Conservation (phyloP, 371 early-diverging fungal genomes). For the Mucor piriformis region DNA sequence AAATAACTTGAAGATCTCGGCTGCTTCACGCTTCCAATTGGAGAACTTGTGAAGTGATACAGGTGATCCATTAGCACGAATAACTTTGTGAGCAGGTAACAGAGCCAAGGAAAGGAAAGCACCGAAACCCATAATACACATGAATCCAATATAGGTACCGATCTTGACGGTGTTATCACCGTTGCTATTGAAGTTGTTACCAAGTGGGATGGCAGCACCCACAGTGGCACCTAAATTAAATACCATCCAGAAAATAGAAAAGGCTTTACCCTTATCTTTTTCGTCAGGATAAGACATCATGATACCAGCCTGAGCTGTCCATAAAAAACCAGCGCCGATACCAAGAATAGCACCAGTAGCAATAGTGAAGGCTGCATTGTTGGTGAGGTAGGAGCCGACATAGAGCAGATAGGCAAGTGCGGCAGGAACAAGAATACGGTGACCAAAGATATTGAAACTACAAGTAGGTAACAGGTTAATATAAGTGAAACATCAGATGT, state of each 20-base stretch:
- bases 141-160: conserved; percentile 69
- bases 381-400: conserved; percentile 58
- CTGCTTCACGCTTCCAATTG: conserved; percentile 54
- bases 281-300: conserved; percentile 83
- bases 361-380: conserved; percentile 50
- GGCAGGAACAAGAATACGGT: conserved; percentile 56
- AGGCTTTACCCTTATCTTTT: conserved; percentile 71
- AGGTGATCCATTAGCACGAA: conserved; percentile 65
- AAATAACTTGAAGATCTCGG: conserved; percentile 63
- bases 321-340: conserved; percentile 51
- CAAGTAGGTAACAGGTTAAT: conserved; percentile 1
- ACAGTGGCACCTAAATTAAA: conserved; percentile 81
- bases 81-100: conserved; percentile 64
- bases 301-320: conserved; percentile 76
- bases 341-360: conserved; percentile 66
- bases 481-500: conserved; percentile 8
- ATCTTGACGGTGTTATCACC: conserved; percentile 34
- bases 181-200: conserved; percentile 52
- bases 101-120: conserved; percentile 56
- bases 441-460: conserved; percentile 61
- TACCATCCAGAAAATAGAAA: conserved; percentile 77
- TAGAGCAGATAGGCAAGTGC: conserved; percentile 62
- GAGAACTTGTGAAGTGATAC: conserved; percentile 65
- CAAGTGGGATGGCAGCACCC: conserved; percentile 73
- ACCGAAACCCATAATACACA: conserved; percentile 68